Evolutionary conservation across 1,284 basidiomycete species (phyloP), one percentile per base, ranked within the genome.

Genomic region (Tilletia caries): DNA sequence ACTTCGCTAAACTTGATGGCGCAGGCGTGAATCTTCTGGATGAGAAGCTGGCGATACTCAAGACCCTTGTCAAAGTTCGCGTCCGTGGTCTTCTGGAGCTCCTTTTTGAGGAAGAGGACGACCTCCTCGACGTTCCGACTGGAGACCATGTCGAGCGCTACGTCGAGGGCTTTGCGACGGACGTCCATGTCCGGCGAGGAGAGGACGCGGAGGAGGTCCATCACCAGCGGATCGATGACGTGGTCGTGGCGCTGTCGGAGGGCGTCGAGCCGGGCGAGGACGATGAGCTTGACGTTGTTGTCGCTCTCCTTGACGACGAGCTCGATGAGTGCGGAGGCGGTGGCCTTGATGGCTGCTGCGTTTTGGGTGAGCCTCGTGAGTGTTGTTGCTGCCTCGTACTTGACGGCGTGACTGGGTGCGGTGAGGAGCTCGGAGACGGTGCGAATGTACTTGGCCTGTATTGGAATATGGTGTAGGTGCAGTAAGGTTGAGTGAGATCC

Each of bases 271-370:
- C 96, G 90, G 82, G 96, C 93, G 41, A 99, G 88, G 12, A 98
- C 96, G 75, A 98, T 98, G 70, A 98, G 89, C 85, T 98, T 98
- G 85, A 98, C 95, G 79, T 98, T 99, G 86, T 98, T 99, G 86
- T 98, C 95, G 1, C 93, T 93, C 85, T 97, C 95, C 85, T 95
- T 95, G 82, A 92, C 88, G 70, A 95, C 90, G 68, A 98, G 89
- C 78, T 90, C 92, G 79, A 97, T 92, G 76, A 97, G 90, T 70
- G 90, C 92, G 13, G 90, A 89, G 0, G 93, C 95, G 62, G 95
- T 91, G 73, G 96, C 95, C 87, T 98, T 98, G 75, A 98, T 89
- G 25, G 96, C 95, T 25, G 93, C 92, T 2, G 95, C 91, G 83
- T 96, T 97, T 85, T 96, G 93, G 0, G 95, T 98, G 64, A 99